Base-by-base conservation (phyloP, 164 flowering plant species). In the Magnolia kwangsiensis region DNA sequence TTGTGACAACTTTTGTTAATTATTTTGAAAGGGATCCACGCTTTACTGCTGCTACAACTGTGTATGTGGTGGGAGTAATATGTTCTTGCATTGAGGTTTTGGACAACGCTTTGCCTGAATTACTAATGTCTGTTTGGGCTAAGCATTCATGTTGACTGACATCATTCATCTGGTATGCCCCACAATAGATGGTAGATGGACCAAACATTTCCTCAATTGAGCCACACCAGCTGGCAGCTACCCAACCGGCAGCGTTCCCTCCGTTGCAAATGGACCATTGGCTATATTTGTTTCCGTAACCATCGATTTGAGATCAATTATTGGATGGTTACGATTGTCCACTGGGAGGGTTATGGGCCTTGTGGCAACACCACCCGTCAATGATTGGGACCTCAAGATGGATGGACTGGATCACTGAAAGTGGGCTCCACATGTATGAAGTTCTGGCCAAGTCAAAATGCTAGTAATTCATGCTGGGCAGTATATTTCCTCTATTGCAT, bases 11-110 rank as follows among this genome's bases (percentile, higher is more conserved):
- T 71, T 94, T 94, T 84, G 86, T 96, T 31, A 84, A 87, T 83
- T 83, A 86, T 78, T 89, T 96, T 81, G 99, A 96, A 76, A 87
- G 84, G 78, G 95, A 92, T 69, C 80, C 86, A 51, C 89, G 87
- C 63, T 92, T 89, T 82, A 31, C 86, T 81, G 90, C 92, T 82
- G 92, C 96, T 65, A 88, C 91, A 76, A 77, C 91, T 72, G 72
- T 87, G 99, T 96, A 88, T 82, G 97, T 82, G 65, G 49, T 75
- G 65, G 58, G 50, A 68, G 4, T 37, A 37, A 37, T 68, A 14
- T 68, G 31, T 29, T 29, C 14, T 68, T 29, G 20, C 50, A 68
- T 29, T 16, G 13, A 55, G 61, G 18, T 10, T 55, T 55, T 11
- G 14, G 18, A 55, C 61, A 55, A 55, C 1, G 13, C 61, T 55